Base-by-base conservation (phyloP, 148 eudicot genomes). In the Fagopyrum homotropicum region DNA sequence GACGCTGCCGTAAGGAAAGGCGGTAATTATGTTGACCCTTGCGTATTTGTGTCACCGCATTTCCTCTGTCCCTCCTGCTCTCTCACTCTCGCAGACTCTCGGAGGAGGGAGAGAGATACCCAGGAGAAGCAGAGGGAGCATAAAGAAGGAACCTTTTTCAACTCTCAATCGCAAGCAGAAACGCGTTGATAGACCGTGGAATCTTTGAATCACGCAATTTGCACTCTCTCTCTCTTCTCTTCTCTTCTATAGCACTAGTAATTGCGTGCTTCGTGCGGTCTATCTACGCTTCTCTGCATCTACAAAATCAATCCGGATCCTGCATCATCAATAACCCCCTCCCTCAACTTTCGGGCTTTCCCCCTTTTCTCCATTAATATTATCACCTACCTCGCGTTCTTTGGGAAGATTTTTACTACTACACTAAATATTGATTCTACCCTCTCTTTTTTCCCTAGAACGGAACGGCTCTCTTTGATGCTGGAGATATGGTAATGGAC, bases 201-300 rank as follows among this genome's bases (percentile, higher is more conserved):
- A 77, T 89, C 84, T 86, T 81, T 63, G 92, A 88, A 86, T 87
- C 92, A 86, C 97, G 77, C 97, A 85, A 85, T 77, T 86, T 80
- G 78, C 78, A 75, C 72, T 79, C 43, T 48, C 54, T 76, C 63
- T 75, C 79, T 72, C 48, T 56, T 64, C 70, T 17, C 79, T 72
- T 60, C 69, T 64, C 70, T 17, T 73, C 72, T 2, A 35, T 35
- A 35, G 40, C 61, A 7, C 16, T 40, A 76, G 63, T 43, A 70
- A 79, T 86, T 85, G 97, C 90, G 95, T 92, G 96, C 84, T 89
- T 89, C 88, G 86, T 93, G 85, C 98, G 98, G 98, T 89, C 92
- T 93, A 93, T 93, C 90, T 71, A 47, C 82, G 86, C 83, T 72
- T 76, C 74, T 73, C 83, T 86, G 85, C 82, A 29, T 22, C 57